Percentiles rank a stretch among this genome's conserved stretches.
Conservation (phyloP, 202 grass and related monocot genomes). For the Bolboschoenoplectus hybrid region DNA sequence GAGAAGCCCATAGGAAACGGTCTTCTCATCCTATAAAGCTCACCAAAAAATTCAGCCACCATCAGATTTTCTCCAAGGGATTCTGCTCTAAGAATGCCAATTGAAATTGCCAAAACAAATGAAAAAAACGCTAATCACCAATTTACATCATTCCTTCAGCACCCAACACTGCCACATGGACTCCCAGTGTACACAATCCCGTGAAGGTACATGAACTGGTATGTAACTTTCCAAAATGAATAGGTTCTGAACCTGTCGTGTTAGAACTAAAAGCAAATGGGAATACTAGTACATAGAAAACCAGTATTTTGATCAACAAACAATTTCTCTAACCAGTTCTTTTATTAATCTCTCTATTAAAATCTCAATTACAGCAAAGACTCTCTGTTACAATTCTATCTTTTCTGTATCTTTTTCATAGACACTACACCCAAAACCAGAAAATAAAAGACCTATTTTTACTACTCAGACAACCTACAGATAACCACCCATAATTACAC, state of each 20-base stretch:
- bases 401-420: too few relatives aligned
- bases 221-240: background rate
- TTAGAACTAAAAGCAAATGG: too few relatives aligned
- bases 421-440: too few relatives aligned
- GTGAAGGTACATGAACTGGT: background rate
- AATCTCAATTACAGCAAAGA: too few relatives aligned
- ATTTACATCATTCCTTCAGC: background rate
- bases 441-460: too few relatives aligned
- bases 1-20: background rate
- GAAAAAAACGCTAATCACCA: background rate
- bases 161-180: background rate
- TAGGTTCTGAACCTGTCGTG: background rate
- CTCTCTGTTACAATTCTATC: too few relatives aligned
- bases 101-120: background rate
- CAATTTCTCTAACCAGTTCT: too few relatives aligned
- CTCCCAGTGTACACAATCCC: background rate
- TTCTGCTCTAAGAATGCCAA: background rate
- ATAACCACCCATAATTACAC: too few relatives aligned
- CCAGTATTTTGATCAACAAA: too few relatives aligned
- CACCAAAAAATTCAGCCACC: background rate
- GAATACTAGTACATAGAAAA: too few relatives aligned
- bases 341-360: too few relatives aligned
- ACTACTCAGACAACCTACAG: too few relatives aligned
- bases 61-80: background rate
- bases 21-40: slow-evolving; percentile 9